Conservation (phyloP, 2,329 filamentous ascomycete species). For the Fragosphaeria purpurea region DNA sequence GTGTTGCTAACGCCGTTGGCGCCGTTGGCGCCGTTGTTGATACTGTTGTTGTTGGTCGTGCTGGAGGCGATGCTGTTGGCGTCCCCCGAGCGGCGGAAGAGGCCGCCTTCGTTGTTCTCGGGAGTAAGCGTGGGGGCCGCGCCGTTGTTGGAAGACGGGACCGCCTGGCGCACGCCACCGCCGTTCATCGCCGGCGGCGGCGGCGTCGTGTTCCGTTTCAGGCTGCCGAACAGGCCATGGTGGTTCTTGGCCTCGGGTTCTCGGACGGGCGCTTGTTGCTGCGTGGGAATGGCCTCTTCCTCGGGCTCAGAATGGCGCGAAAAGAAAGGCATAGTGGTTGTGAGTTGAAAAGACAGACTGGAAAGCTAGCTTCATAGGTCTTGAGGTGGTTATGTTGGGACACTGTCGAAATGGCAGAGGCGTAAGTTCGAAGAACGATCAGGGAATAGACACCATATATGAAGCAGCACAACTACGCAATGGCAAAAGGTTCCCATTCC, state of each 20-base stretch:
- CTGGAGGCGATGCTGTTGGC: no score
- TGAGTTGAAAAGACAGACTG: no score
- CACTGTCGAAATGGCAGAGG: no score
- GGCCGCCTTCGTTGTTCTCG: constrained; percentile 6
- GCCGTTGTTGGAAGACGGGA: constrained; percentile 16
- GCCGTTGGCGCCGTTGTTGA: constrained; percentile 12
- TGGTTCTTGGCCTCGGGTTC: constrained; percentile 19
- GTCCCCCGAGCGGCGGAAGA: background rate
- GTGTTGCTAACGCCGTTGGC: constrained; percentile 18
- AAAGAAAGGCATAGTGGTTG: constrained; percentile 24
- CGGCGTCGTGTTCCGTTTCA: constrained; percentile 19
- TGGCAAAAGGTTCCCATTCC: no score
- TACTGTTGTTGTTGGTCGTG: constrained; percentile 14
- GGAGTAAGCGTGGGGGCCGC: constrained; percentile 9
- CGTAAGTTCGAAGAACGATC: no score
- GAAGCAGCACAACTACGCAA: no score
- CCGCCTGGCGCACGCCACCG: constrained; percentile 2
- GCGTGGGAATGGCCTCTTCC: constrained; percentile 21
- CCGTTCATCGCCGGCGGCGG: constrained; percentile 10
- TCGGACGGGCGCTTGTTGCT: constrained; percentile 1
- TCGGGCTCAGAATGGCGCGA: constrained; percentile 19
- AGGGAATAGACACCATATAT: no score
- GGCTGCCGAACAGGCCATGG: constrained; percentile 27
- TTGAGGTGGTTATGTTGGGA: no score
- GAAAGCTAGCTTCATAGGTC: no score